Base-by-base conservation (phyloP, 768 basidiomycete genomes). In the Lactifluus echinatus region DNA sequence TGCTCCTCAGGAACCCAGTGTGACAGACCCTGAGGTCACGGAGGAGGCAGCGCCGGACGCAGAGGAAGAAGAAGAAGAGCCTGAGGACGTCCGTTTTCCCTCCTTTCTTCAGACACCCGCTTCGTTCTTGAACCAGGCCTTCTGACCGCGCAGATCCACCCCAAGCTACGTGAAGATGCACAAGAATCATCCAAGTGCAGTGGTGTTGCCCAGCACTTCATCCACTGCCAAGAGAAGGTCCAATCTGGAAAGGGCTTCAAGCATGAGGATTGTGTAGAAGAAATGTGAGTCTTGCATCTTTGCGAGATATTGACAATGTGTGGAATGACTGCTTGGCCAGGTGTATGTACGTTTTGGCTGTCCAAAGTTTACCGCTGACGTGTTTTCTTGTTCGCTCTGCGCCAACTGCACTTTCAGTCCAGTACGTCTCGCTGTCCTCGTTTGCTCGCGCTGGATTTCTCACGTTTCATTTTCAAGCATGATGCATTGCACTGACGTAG, bases 401-500 rank as follows among this genome's bases (percentile, higher is more conserved):
- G 31, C 10, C 12, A 15, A 14, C 55, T 8, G 8, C 43, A 15
- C 37, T n/a, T 31, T 67, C 64, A 81, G 80, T 89, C 81, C 90
- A 87, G 87, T 89, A 69, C 64, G 85, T 80, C 36, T 23, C 31
- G 33, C 24, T 54, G n/a, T 56, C 55, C 48, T 45, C 31, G 12
- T 37, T 44, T 55, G 8, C 48, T 29, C 34, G 3, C 37, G 50
- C 23, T 36, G 21, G 11, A 21, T 43, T 48, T 63, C 45, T 66
- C 52, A 65, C 40, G 26, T 33, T 26, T 5, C 43, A 54, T 2
- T 23, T 55, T 26, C 15, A 65, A 89, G 85, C 73, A 80, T 91
- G 84, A 93, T 93, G 89, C 93, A 93, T 75, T 93, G 90, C 66
- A 87, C 85, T 53, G 89, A 93, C 64, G 89, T 91, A 74, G 23